Base-by-base conservation (phyloP, 352 stramenopile genomes). In the Globisporangium middletonii region DNA sequence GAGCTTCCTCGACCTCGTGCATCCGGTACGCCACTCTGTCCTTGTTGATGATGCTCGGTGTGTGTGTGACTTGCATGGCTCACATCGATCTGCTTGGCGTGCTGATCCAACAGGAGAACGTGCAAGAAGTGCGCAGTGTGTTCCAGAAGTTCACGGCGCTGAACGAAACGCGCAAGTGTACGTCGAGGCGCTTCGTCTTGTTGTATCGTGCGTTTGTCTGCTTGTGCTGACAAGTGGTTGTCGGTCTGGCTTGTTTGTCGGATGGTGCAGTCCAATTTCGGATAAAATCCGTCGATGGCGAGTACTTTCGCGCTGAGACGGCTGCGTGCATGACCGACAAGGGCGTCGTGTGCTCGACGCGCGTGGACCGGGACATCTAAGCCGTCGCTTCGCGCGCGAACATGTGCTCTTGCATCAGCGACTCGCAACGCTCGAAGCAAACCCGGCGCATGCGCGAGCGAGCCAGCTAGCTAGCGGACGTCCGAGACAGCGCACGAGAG, bases 1-100 rank as follows among this genome's bases (percentile, higher is more conserved):
- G 35, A 92, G 77, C 64, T 92, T 94, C 60, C 75, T 92, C 45
- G 83, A 94, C 57, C 83, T 90, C 52, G 79, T 92, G 60, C 83
- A 94, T 57, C 82, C 79, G 33, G 83, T 91, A 75, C 55, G 75
- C 77, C 6, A 3, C 2, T 50, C 3, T 53, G 50, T 48, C 43
- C 7, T 59, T 41, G 15, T 52, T 59, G 33, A 19, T 55, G 46
- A 23, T 23, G 23, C 23, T 38, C 43, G 44, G 26, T 12, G 28
- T 49, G 19, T 38, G 65, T 46, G 3, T 57, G 19, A 45, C 37
- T 45, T 26, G 26, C 58, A 6, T 52, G 44, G 4, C 33, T 60
- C 7, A 60, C 37, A 43, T 52, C n/a, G 15, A 33, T 45, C 13
- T 30, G 30, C 35, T 48, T 53, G 26, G 7, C 23, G 23, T 23